These are phyloP conservation scores for Pleomassaria siparia DNA, from an alignment of 2,329 filamentous ascomycete species.

Conservation along the genomic window DNA sequence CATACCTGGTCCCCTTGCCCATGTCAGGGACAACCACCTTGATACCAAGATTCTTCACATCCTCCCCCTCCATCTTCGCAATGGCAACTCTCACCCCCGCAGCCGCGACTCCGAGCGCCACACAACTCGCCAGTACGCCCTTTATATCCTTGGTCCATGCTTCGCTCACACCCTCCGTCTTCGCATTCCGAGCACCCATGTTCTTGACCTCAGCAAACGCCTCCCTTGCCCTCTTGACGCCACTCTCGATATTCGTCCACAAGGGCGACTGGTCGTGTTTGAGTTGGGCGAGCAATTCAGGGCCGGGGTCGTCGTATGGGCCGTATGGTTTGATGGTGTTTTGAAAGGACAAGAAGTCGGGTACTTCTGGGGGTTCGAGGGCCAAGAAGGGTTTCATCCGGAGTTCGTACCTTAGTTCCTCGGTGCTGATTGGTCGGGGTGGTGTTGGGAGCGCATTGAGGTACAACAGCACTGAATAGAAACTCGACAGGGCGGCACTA, in stretches of 20 bases:
- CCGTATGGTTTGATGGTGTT: constrained; percentile 35
- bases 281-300: constrained; percentile 10
- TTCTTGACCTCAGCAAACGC: constrained; percentile 41
- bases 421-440: constrained; percentile 66
- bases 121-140: constrained; percentile 33
- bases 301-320: constrained; percentile 15
- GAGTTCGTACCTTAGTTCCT: constrained; percentile 73
- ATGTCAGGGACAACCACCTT: constrained; percentile 41
- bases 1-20: constrained; percentile 44
- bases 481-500: constrained; percentile 41
- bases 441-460: constrained; percentile 54
- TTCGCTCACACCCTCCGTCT: constrained; percentile 40
- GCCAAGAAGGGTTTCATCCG: constrained; percentile 82
- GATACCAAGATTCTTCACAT: constrained; percentile 18
- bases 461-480: constrained; percentile 69
- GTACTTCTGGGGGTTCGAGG: constrained; percentile 67
- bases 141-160: constrained; percentile 41
- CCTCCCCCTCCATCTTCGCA: constrained; percentile 1
- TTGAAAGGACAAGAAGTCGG: constrained; percentile 66
- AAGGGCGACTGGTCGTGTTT: constrained; percentile 10
- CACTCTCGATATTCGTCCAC: constrained; percentile 30
- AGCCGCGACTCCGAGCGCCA: constrained; percentile 34
- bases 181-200: constrained; percentile 33
- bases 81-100: constrained; percentile 25
- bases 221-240: constrained; percentile 37